Conservation (phyloP, 2,329 filamentous ascomycete species). For the Sclerotinia sclerotiorum region DNA sequence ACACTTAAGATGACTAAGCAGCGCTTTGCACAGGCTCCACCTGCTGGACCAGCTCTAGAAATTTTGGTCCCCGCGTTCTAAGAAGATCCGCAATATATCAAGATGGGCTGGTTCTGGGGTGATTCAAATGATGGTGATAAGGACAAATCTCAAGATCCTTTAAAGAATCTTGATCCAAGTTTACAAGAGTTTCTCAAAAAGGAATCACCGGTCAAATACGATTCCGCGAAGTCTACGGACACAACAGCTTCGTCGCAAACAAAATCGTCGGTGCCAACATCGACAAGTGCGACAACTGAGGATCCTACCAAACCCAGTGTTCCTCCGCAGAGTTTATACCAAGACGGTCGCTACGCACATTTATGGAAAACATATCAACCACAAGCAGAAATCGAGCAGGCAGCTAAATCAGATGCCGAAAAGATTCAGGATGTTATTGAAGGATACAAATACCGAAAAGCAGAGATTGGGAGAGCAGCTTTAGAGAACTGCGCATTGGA, state of each 20-base stretch:
- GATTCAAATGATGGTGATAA: slow-evolving; percentile 30
- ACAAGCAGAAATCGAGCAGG: slow-evolving; percentile 65
- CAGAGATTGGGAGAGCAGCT: slow-evolving; percentile 74
- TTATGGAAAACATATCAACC: slow-evolving; percentile 91
- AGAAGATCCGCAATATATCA: slow-evolving; percentile 15
- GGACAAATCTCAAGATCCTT: slow-evolving; percentile 48
- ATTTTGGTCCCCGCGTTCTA: slow-evolving; percentile 12
- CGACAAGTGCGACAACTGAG: slow-evolving; percentile 23
- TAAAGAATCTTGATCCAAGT: slow-evolving; percentile 61
- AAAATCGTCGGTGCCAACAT: slow-evolving; percentile 16
- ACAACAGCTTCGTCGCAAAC: slow-evolving; percentile 23
- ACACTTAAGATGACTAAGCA: slow-evolving; percentile 6
- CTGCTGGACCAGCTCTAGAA: not conserved
- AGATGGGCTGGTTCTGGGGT: slow-evolving; percentile 43
- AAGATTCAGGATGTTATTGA: slow-evolving; percentile 78
- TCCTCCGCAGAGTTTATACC: slow-evolving; percentile 55
- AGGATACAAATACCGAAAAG: slow-evolving; percentile 78
- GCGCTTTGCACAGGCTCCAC: not conserved
- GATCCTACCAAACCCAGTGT: slow-evolving; percentile 27
- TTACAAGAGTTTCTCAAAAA: slow-evolving; percentile 65
- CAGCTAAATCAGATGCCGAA: slow-evolving; percentile 73
- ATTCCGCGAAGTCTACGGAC: slow-evolving; percentile 30
- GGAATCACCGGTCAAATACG: slow-evolving; percentile 58
- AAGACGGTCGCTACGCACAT: slow-evolving; percentile 75
- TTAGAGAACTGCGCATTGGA: slow-evolving; percentile 92